Evolutionary conservation across 1,284 basidiomycete species (phyloP).

Genomic region (Pseudozyma hubeiensis): DNA sequence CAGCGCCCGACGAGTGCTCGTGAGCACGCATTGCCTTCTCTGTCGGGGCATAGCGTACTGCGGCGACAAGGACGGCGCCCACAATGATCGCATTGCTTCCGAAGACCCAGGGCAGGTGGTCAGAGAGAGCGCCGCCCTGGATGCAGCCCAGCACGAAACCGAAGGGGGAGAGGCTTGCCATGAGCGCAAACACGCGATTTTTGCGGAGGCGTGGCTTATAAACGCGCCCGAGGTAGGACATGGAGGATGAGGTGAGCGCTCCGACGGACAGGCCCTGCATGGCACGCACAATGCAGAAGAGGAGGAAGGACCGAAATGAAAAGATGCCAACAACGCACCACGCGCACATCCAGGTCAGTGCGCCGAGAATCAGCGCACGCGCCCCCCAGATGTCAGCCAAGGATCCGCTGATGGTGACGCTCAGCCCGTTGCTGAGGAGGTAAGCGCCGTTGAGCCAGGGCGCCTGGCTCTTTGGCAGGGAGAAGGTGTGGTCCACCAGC

Average conservation of each 20-base stretch:
- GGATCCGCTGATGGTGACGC: conserved; percentile 33
- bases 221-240: conserved; percentile 30
- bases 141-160: conserved; percentile 35
- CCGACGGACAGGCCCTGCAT: conserved; percentile 33
- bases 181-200: conserved; percentile 34
- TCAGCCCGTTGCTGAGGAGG: conserved; percentile 39
- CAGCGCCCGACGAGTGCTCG: conserved; percentile 3
- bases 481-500: conserved; percentile 9
- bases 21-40: background rate
- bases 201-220: conserved; percentile 41
- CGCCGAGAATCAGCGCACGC: conserved; percentile 15
- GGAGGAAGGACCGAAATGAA: conserved; percentile 8
- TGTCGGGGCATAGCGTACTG: conserved; percentile 2
- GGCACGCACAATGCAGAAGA: conserved; percentile 39
- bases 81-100: conserved; percentile 7
- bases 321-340: conserved; percentile 14
- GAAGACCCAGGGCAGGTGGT: conserved; percentile 25
- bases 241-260: conserved; percentile 20
- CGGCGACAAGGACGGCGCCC: conserved; percentile 2
- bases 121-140: conserved; percentile 29
- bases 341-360: conserved; percentile 22
- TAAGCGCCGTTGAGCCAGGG: conserved; percentile 41
- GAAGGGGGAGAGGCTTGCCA: conserved; percentile 34
- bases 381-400: conserved; percentile 28
- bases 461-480: conserved; percentile 18